phyloP scores from a whole-genome alignment of 1,284 basidiomycete species.

The Rhodotorula mucilaginosa region DNA sequence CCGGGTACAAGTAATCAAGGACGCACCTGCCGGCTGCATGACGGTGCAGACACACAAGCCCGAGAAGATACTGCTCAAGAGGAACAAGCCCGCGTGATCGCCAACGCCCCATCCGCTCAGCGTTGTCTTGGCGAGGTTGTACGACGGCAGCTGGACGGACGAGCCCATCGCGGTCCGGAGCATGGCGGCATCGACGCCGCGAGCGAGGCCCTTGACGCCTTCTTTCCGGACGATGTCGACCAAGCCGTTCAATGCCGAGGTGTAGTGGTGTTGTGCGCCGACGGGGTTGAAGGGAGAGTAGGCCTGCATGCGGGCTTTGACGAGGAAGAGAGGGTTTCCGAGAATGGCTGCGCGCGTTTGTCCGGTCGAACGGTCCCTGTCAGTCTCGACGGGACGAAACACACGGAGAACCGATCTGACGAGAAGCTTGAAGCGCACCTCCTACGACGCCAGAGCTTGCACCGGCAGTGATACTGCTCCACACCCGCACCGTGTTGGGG shows the following conservation, averaged over 20 bases:
- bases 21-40: conserved; percentile 53
- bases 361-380: neutral
- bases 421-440: conserved; percentile 55
- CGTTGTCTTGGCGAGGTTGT: conserved; percentile 84
- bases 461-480: conserved; percentile 65
- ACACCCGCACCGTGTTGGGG: conserved; percentile 64
- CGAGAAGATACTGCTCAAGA: conserved; percentile 82
- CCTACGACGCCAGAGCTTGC: conserved; percentile 86
- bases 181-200: conserved; percentile 91
- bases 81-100: conserved; percentile 80
- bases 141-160: conserved; percentile 89
- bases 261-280: conserved; percentile 89
- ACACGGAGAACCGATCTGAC: neutral
- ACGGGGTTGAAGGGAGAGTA: conserved; percentile 92
- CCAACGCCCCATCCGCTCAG: conserved; percentile 65
- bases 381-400: neutral
- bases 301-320: conserved; percentile 97
- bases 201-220: conserved; percentile 71
- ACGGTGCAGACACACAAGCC: conserved; percentile 72
- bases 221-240: conserved; percentile 74
- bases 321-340: conserved; percentile 91
- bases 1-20: neutral
- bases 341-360: conserved; percentile 63
- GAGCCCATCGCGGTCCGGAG: conserved; percentile 91
- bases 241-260: conserved; percentile 75